Conservation (phyloP, 2,329 filamentous ascomycete genomes). For the Colletotrichum tropicale region DNA sequence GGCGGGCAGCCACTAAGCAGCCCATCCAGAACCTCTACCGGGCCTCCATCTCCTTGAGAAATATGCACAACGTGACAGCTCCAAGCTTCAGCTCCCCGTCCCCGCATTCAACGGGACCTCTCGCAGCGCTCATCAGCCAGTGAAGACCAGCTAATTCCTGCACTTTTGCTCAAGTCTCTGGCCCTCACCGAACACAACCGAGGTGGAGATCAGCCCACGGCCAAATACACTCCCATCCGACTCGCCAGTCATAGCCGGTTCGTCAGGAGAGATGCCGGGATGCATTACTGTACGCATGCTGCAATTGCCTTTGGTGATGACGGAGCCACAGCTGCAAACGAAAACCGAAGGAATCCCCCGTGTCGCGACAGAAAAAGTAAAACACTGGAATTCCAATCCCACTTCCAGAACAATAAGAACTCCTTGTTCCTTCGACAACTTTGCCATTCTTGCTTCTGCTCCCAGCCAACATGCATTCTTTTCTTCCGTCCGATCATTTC, state of each 20-base stretch:
- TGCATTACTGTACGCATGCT: background rate
- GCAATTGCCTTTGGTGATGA: background rate
- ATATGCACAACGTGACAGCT: background rate
- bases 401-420: background rate
- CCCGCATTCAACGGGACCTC: slow-evolving; percentile 12
- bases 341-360: background rate
- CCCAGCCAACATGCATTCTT: background rate
- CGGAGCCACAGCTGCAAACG: background rate
- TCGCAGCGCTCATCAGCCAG: background rate
- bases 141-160: background rate
- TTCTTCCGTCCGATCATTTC: background rate
- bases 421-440: background rate
- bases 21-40: background rate
- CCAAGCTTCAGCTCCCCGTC: background rate
- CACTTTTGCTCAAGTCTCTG: background rate
- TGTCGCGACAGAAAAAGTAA: background rate
- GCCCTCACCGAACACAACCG: slow-evolving; percentile 17
- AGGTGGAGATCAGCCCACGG: slow-evolving; percentile 11
- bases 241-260: slow-evolving; percentile 16
- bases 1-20: background rate
- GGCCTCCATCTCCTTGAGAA: background rate
- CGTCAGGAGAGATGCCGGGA: background rate
- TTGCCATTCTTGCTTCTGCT: background rate
- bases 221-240: background rate
- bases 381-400: background rate